Base-by-base conservation (phyloP, 306 rosid species). In the Rubus parviflorus region DNA sequence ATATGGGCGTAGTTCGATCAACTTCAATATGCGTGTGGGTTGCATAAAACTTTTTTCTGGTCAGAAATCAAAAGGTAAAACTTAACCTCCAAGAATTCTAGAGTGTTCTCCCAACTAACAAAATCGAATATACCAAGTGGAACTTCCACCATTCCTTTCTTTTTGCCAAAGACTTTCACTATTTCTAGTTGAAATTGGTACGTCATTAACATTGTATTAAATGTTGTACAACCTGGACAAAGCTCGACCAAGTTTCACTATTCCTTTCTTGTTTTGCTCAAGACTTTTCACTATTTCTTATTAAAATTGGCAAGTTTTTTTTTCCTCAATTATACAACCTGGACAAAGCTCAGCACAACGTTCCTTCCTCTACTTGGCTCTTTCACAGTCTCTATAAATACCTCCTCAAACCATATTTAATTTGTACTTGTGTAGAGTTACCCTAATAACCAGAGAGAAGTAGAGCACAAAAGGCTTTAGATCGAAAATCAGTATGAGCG, bases 361-460 rank as follows among this genome's bases (percentile, higher is more conserved):
- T 40, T 51, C 62, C 35, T 51, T 69, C n/a, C 45, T 49, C 20
- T 49, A 56, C 22, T 7, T 22, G 57, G n/a, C 49, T 17, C 49
- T 17, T 73, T 60, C 40, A 58, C 52, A 42, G 5, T 25, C 70
- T 51, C 62, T 75, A 61, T 61, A 75, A 25, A 75, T 61, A 75
- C 54, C 52, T 22, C 51, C 73, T 46, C 73, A 48, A 13, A 30
- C 42, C 19, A 10, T 51, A 7, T 14, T 51, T 51, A 51, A 47
- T 2, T 4, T 15, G 41, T 13, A 25, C 19, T 13, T 4, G 19
- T 10, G 19, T 10, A 20, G 3, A 30, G 16, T 19, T 2, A 8
- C 46, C 8, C 46, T 42, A 8, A 4, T 4, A 42, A 42, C 46
- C 38, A 35, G 42, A 61, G 42, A 61, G 41, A 61, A 15, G 1